A percentile compares a stretch with the other conserved stretches of the same genome.
These are phyloP conservation scores for Pisolithus tinctorius DNA, from an alignment of 768 basidiomycete species.

Conservation along the genomic window DNA sequence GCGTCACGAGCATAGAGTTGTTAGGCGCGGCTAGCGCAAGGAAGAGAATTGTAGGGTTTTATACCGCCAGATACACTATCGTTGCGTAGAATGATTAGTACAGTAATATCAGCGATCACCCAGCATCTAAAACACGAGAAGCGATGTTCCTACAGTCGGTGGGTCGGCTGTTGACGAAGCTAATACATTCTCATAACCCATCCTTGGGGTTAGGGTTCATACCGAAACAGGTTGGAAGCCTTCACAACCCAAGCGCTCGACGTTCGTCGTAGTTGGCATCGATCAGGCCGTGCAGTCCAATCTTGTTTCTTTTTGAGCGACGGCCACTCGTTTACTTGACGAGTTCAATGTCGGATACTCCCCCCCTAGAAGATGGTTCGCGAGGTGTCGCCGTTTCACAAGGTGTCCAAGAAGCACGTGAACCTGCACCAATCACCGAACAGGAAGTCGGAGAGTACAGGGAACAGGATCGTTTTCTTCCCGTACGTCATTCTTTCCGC, in stretches of 20 bases:
- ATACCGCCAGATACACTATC: too few species aligned
- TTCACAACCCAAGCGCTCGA: background rate
- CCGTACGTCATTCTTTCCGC: slow-evolving; percentile 43
- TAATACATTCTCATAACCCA: background rate
- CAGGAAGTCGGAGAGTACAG: slow-evolving; percentile 91
- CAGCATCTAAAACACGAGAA: too few species aligned
- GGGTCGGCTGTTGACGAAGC: too few species aligned
- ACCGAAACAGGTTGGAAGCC: background rate
- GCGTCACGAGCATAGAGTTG: background rate
- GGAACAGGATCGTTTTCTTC: slow-evolving; percentile 93
- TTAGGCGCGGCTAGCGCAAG: background rate
- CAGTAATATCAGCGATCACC: too few species aligned
- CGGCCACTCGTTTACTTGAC: background rate
- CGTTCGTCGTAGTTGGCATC: background rate
- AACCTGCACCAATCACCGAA: slow-evolving; percentile 75
- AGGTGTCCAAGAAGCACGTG: slow-evolving; percentile 37
- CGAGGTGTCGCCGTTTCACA: slow-evolving; percentile 18
- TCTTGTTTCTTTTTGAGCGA: too few species aligned
- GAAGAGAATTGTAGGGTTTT: too few species aligned
- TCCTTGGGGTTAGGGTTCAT: slow-evolving; percentile 1
- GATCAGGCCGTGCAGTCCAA: background rate
- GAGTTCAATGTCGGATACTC: slow-evolving; percentile 25
- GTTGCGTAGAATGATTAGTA: too few species aligned
- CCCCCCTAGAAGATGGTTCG: slow-evolving; percentile 37
- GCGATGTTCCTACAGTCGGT: too few species aligned